A percentile compares a stretch with the other conserved stretches of the same genome.
Evolutionary conservation across 129 eudicot species (phyloP).

Genomic region (Pulicaria dysenterica): DNA sequence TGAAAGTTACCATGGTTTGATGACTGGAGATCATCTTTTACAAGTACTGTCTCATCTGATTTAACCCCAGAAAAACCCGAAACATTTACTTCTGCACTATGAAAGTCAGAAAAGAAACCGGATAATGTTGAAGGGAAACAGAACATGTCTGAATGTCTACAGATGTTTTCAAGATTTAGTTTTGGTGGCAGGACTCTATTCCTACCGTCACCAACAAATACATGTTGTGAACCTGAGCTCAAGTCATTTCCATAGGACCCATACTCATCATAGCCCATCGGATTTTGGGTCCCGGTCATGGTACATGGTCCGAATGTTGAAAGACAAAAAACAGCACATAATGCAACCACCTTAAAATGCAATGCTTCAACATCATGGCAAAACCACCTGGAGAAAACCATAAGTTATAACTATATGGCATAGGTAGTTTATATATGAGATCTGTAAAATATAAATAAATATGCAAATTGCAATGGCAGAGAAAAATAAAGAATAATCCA

Average conservation of each 20-base stretch:
- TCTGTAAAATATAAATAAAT: not conserved
- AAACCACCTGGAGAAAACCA: conserved; percentile 46
- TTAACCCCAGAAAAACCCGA: conserved; percentile 38
- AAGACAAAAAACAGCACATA: conserved; percentile 41
- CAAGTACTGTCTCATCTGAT: conserved; percentile 31
- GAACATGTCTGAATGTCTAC: conserved; percentile 51
- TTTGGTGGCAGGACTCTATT: conserved; percentile 25
- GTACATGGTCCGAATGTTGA: conserved; percentile 53
- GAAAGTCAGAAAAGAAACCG: conserved; percentile 45
- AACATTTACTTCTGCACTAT: conserved; percentile 26
- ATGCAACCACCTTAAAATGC: conserved; percentile 43
- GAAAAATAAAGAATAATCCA: too few species aligned
- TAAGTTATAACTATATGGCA: not conserved
- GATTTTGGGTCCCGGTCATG: conserved; percentile 37
- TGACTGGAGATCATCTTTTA: conserved; percentile 46
- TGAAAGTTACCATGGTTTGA: conserved; percentile 43
- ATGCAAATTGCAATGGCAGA: too few species aligned
- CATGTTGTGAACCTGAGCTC: conserved; percentile 38
- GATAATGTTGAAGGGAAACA: conserved; percentile 78
- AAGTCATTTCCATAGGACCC: conserved; percentile 36
- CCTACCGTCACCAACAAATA: conserved; percentile 30
- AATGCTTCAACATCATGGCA: conserved; percentile 45
- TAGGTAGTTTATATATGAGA: not conserved
- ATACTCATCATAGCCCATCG: conserved; percentile 47
- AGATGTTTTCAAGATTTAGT: conserved; percentile 45